These are phyloP conservation scores for Fusarium ambrosium DNA, from an alignment of 2,329 filamentous ascomycete genomes.

Conservation along the genomic window DNA sequence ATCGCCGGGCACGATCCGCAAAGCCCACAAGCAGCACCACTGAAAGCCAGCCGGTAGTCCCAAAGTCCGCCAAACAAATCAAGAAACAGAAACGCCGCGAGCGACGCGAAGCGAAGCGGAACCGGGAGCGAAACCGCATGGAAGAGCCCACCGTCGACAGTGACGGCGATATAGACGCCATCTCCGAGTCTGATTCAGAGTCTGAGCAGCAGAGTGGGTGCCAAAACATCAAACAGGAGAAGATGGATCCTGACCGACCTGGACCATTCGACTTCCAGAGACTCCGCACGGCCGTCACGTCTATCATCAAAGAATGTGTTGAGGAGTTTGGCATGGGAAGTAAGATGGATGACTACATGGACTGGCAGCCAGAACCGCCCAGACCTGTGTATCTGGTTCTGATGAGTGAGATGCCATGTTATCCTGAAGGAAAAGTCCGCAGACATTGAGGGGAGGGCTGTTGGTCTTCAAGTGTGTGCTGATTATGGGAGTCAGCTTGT, in stretches of 20 bases:
- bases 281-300: constrained; percentile 16
- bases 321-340: not conserved
- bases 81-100: not conserved
- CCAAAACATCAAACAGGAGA: not conserved
- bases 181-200: not conserved
- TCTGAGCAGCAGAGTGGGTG: not conserved
- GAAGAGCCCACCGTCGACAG: not conserved
- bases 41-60: not conserved
- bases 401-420: constrained; percentile 18
- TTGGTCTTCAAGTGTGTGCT: not conserved
- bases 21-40: not conserved
- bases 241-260: not conserved
- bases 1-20: not conserved
- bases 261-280: not conserved
- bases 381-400: constrained; percentile 29
- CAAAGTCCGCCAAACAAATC: not conserved
- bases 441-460: not conserved
- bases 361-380: constrained; percentile 33
- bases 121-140: not conserved
- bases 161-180: constrained; percentile 5
- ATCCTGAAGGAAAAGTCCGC: constrained; percentile 5
- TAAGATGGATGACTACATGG: constrained; percentile 30
- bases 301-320: constrained; percentile 9
- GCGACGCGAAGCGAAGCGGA: not conserved
- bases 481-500: not conserved